These are phyloP conservation scores for Magnolia sinica DNA, from an alignment of 164 flowering plant species.

Conservation along the genomic window DNA sequence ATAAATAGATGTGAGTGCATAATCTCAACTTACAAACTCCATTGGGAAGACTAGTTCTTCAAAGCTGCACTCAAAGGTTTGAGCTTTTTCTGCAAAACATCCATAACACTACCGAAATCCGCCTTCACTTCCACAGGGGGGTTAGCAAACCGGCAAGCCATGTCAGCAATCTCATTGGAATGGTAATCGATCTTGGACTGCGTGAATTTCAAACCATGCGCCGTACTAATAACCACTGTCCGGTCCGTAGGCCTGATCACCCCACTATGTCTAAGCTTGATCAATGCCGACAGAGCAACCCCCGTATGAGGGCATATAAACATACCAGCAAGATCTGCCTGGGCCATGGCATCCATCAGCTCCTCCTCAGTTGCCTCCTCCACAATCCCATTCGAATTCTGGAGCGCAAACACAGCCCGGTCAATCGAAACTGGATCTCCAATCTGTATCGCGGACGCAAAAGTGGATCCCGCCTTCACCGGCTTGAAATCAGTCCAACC, in stretches of 20 bases:
- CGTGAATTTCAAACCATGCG: constrained; percentile 90
- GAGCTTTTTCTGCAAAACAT: constrained; percentile 50
- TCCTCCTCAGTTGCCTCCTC: constrained; percentile 94
- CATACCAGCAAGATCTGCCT: constrained; percentile 87
- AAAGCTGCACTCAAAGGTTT: background rate
- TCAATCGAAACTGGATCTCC: constrained; percentile 93
- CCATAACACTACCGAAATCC: constrained; percentile 67
- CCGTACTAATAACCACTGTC: constrained; percentile 92
- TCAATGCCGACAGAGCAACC: constrained; percentile 76
- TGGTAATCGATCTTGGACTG: constrained; percentile 86
- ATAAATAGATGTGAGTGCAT: too few species aligned
- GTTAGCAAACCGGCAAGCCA: constrained; percentile 61
- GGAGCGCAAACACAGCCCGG: constrained; percentile 72
- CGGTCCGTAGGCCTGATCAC: constrained; percentile 58
- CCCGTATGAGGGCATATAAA: constrained; percentile 92
- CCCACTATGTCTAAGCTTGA: constrained; percentile 69
- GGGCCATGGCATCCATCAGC: constrained; percentile 83
- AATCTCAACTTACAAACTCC: too few species aligned
- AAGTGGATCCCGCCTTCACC: constrained; percentile 64
- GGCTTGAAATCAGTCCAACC: constrained; percentile 63
- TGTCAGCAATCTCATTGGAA: constrained; percentile 46
- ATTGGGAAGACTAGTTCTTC: background rate
- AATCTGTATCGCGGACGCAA: constrained; percentile 92
- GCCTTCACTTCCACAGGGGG: constrained; percentile 62
- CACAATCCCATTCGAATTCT: constrained; percentile 72